These are phyloP conservation scores for Barnettozyma siamensis DNA, from an alignment of 805 yeast species.

Conservation along the genomic window DNA sequence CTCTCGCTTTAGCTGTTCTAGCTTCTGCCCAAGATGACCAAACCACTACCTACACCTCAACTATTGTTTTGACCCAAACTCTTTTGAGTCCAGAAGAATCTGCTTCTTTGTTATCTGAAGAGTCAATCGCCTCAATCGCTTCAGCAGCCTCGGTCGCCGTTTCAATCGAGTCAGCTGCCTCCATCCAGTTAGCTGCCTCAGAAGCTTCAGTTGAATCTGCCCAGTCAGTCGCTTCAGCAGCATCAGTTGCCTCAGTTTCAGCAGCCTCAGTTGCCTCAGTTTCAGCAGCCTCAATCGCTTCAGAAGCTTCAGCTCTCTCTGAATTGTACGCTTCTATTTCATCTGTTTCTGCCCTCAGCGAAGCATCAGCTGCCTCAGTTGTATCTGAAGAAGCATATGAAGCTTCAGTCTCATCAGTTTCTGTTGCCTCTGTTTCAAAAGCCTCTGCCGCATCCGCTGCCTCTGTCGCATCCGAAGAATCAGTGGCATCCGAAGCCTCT, in stretches of 20 bases:
- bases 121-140: constrained; percentile 16
- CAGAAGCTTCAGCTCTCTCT: constrained; percentile 18
- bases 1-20: constrained; percentile 25
- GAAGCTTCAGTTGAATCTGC: constrained; percentile 5
- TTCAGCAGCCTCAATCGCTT: constrained; percentile 11
- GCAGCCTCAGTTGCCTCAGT: constrained; percentile 8
- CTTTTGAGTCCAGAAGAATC: constrained; percentile 25
- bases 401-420: constrained; percentile 7
- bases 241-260: constrained; percentile 15
- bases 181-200: constrained; percentile 8
- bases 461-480: constrained; percentile 7
- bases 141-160: constrained; percentile 19
- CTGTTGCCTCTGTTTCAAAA: constrained; percentile 1
- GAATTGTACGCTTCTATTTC: constrained; percentile 16
- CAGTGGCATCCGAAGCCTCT: neutral
- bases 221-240: constrained; percentile 21
- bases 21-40: constrained; percentile 25
- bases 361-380: constrained; percentile 17
- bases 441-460: constrained; percentile 18
- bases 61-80: constrained; percentile 30
- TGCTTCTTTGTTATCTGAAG: constrained; percentile 8
- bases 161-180: constrained; percentile 18
- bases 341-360: constrained; percentile 17
- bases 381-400: neutral
- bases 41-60: constrained; percentile 33